Conservation (phyloP, 2,329 filamentous ascomycete genomes). For the Zasmidium cellare region DNA sequence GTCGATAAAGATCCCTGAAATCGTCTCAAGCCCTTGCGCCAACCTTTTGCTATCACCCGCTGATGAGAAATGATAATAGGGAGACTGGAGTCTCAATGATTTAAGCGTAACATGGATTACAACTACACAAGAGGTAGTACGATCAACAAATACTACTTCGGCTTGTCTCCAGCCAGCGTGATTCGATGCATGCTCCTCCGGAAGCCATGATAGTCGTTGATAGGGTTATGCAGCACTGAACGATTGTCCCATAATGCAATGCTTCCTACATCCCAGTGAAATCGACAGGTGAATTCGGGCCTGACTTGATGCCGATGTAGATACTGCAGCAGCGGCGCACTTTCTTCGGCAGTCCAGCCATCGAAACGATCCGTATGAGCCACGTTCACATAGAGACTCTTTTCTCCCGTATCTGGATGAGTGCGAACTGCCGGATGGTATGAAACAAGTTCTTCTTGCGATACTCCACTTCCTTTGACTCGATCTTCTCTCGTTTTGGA, state of each 20-base stretch:
- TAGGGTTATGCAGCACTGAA: constrained; percentile 19
- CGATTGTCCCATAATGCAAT: constrained; percentile 24
- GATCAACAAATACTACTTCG: neutral
- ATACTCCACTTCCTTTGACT: constrained; percentile 67
- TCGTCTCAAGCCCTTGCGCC: too few species aligned
- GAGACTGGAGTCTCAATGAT: too few species aligned
- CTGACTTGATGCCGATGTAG: constrained; percentile 70
- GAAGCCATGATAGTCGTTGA: constrained; percentile 18
- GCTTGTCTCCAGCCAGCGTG: constrained; percentile 11
- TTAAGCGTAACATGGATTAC: too few species aligned
- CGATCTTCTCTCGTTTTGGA: constrained; percentile 34
- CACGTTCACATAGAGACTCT: constrained; percentile 76
- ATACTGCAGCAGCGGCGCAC: constrained; percentile 71
- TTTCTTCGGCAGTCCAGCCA: constrained; percentile 82
- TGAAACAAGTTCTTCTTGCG: constrained; percentile 65
- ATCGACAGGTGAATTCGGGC: constrained; percentile 69
- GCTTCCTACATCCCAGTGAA: constrained; percentile 49
- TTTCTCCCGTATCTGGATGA: constrained; percentile 76
- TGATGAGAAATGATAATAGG: too few species aligned
- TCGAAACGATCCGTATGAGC: constrained; percentile 81
- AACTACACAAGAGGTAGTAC: too few species aligned
- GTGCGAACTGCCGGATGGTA: constrained; percentile 74
- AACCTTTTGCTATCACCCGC: too few species aligned
- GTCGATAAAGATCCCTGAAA: too few species aligned
- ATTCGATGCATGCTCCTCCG: constrained; percentile 10